Evolutionary conservation across 495 filamentous ascomycete species (phyloP), one percentile per base, ranked within the genome.

Genomic region (Penicillium tannophilum): DNA sequence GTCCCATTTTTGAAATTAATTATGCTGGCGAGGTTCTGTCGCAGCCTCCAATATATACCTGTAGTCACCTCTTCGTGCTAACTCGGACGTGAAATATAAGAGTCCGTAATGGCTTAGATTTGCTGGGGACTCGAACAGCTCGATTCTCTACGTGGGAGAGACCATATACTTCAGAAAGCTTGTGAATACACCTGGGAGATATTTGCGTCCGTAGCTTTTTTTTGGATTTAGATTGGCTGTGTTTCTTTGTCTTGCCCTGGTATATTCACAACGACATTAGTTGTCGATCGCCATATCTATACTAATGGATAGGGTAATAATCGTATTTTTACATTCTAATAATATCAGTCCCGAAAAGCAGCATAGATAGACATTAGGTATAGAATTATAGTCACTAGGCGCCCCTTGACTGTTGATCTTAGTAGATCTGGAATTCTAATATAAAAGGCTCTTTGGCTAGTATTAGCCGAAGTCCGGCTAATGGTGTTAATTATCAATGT

Each of bases 311-410:
- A 35, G 33, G 3, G 33, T 35, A 7, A 9, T 4, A 16, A 45
- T 45, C 42, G 42, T 9, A 45, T 45, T 45, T 46, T 17, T 46
- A 23, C 11, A 46, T 46, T 46, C 44, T 24, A 17, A 46, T 46
- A 46, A 46, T 46, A 46, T 46, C 24, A 46, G 44, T 46, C 44
- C 44, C 2, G 24, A 44, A 44, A 44, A 8, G 42, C 44, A 46
- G 44, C 24, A 46, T 24, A 46, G n/a, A 46, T 11, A 46, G 24
- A 46, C 9, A 46, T 24, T 11, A 46, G 44, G 44, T 46, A 46
- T 46, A 46, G 17, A 24, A 23, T 23, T 46, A 11, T 46, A 46
- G 44, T 24, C 24, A 46, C 24, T 46, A 11, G 44, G 44, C 42
- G 44, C 44, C 44, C 17, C 44, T 46, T 4, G 44, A 24, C 19